Base-by-base conservation (phyloP, 164 flowering plant genomes). In the Annona squamosa region DNA sequence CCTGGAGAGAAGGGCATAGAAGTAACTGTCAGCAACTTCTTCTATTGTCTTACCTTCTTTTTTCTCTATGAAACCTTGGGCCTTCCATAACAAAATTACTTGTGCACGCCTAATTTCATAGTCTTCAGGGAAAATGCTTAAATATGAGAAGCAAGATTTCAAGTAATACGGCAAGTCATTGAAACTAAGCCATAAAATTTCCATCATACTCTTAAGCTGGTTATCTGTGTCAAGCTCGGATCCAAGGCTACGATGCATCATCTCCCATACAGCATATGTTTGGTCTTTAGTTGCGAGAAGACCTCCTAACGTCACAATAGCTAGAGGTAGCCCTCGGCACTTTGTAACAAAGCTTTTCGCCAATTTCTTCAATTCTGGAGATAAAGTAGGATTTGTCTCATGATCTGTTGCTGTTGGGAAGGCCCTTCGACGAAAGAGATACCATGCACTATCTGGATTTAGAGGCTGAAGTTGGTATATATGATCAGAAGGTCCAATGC, bases 371-470 rank as follows among this genome's bases (percentile, higher is more conserved):
- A 46, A 5, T 65, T 65, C 17, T 69, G 66, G 17, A 2, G 1
- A 12, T 64, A 56, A 9, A 46, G 56, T 3, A 5, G 17, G 43
- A 69, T 46, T 7, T 3, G 4, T 12, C 12, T 3, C 3, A 41
- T 41, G 46, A 9, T 16, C 68, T 46, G 2, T 5, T n/a, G 18
- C 71, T 0, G 46, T 52, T 37, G 4, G 37, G 48, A 76, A 74
- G 7, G 77, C 81, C 71, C 76, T 79, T 57, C 63, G 76, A 9
- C 69, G 43, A 9, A 85, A 74, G 4, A 86, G 66, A n/a, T 73
- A 65, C 86, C 85, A 84, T 7, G 86, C 75, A 10, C 82, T 77
- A 1, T 79, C 63, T 0, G 42, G n/a, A 3, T 13, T 46, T 3
- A 66, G 45, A 3, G 68, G 46, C 3, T 66, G 17, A 66, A 66